phyloP scores from a whole-genome alignment of 2,329 filamentous ascomycete genomes.

The Aureobasidium sp. region DNA sequence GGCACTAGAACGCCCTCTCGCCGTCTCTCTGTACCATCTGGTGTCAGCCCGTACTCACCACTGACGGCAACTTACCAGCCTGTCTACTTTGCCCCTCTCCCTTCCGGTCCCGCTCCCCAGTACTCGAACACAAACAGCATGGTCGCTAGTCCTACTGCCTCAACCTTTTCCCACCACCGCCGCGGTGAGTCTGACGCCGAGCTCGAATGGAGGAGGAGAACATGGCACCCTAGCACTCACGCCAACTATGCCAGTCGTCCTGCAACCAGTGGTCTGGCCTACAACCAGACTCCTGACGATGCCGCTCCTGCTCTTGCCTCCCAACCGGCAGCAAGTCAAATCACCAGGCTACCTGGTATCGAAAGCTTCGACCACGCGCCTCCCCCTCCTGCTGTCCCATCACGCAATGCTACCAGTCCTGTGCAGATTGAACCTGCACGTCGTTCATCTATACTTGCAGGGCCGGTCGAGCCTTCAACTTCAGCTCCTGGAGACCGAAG shows the following conservation, averaged over 20 bases:
- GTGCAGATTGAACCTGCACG: conserved; percentile 61
- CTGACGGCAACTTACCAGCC: conserved; percentile 36
- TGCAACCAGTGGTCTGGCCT: conserved; percentile 63
- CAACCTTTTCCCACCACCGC: conserved; percentile 53
- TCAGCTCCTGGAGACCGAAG: conserved; percentile 38
- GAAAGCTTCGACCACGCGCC: conserved; percentile 80
- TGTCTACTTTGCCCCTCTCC: conserved; percentile 44
- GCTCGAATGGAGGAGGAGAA: conserved; percentile 71
- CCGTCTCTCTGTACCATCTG: conserved; percentile 73
- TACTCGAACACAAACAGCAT: conserved; percentile 52
- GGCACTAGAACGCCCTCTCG: conserved; percentile 60
- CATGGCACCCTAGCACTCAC: conserved; percentile 78
- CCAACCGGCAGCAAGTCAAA: conserved; percentile 47
- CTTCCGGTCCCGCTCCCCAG: conserved; percentile 43
- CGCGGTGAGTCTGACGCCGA: conserved; percentile 59
- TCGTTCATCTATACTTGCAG: conserved; percentile 30
- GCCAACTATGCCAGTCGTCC: conserved; percentile 52
- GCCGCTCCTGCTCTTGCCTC: conserved; percentile 47
- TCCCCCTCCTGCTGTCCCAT: conserved; percentile 49
- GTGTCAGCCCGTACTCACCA: conserved; percentile 51
- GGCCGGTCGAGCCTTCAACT: conserved; percentile 16
- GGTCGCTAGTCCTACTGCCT: conserved; percentile 58
- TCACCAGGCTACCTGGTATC: conserved; percentile 73
- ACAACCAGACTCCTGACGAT: conserved; percentile 62
- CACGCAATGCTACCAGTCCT: conserved; percentile 59